Conservation (phyloP, 2,329 filamentous ascomycete genomes). For the Botrytis deweyae region DNA sequence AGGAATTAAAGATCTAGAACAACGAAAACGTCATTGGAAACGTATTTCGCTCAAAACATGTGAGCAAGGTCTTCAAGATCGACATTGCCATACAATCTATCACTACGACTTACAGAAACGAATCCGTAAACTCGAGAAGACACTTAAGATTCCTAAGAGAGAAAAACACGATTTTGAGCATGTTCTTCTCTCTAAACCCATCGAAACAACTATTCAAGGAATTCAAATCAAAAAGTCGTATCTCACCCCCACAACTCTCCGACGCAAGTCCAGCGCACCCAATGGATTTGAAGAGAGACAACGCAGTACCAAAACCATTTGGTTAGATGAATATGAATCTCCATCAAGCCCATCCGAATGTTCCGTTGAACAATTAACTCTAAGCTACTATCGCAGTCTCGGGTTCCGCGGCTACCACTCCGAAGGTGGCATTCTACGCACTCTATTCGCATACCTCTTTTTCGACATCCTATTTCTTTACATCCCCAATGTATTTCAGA, state of each 20-base stretch:
- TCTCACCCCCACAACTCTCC: conserved; percentile 29
- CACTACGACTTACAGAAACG: conserved; percentile 95
- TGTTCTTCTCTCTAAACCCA: conserved; percentile 71
- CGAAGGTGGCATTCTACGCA: conserved; percentile 90
- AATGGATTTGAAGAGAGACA: conserved; percentile 33
- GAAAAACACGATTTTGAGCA: conserved; percentile 92
- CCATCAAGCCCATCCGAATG: conserved; percentile 66
- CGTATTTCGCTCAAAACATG: conserved; percentile 75
- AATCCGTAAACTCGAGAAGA: conserved; percentile 84
- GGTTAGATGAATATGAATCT: conserved; percentile 72
- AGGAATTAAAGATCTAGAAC: conserved; percentile 45
- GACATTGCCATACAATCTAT: conserved; percentile 85
- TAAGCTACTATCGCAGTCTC: conserved; percentile 73
- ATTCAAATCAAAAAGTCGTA: conserved; percentile 69
- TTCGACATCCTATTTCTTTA: conserved; percentile 91
- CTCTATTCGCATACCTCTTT: conserved; percentile 86
- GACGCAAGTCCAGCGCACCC: conserved; percentile 13
- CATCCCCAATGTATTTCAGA: conserved; percentile 96
- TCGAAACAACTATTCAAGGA: conserved; percentile 73
- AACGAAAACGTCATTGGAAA: conserved; percentile 81
- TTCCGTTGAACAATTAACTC: conserved; percentile 89
- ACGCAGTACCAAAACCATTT: conserved; percentile 72
- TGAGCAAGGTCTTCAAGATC: conserved; percentile 81
- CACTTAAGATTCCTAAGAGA: conserved; percentile 76
- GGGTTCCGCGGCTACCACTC: conserved; percentile 96